Evolutionary conservation across 257 asterid species (phyloP), one percentile per base, ranked within the genome.

Genomic region (Fraxinus anomala): DNA sequence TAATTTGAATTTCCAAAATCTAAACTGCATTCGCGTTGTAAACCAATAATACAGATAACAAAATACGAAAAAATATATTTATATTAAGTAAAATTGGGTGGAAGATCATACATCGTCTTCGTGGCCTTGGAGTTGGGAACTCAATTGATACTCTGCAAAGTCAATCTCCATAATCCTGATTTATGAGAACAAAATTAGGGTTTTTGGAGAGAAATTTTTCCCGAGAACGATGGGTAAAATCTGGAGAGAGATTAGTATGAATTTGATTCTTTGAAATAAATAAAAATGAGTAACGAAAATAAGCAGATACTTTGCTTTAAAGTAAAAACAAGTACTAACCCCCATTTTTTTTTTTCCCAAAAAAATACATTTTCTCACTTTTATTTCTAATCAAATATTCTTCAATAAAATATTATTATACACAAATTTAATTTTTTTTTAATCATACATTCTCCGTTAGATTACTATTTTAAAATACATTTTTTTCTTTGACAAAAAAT

Each of bases 111-210:
- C 99, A 83, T 93, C 99, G 85, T 92, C 99, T 76, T 93, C 99
- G 92, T 93, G 99, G 77, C 99, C 97, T 39, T 73, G 85, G 33
- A 96, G 95, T 73, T 96, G 97, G 79, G 92, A 91, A 80, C 98
- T 84, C 86, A 96, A 74, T 71, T 83, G 88, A 88, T 91, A 96
- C 87, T 89, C 94, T 24, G 84, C 72, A 26, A 77, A 83, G 80
- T 96, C 99, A 83, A 96, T 81, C 79, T 93, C 97, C 98, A 93
- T 91, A 4, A 76, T 71, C 28, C 19, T 28, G 63, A 47, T 36
- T 23, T 63, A 26, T 63, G 36, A 59, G 69, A 24, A 63, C 33
- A 30, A 65, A 79, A 66, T 47, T 79, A 79, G 82, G 82, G 82
- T 79, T 77, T 73, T 19, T 12, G 36, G 67, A 59, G 67, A 63